phyloP scores from a whole-genome alignment of 1,139 yeast genomes.

The Yamadazyma triangularis region DNA sequence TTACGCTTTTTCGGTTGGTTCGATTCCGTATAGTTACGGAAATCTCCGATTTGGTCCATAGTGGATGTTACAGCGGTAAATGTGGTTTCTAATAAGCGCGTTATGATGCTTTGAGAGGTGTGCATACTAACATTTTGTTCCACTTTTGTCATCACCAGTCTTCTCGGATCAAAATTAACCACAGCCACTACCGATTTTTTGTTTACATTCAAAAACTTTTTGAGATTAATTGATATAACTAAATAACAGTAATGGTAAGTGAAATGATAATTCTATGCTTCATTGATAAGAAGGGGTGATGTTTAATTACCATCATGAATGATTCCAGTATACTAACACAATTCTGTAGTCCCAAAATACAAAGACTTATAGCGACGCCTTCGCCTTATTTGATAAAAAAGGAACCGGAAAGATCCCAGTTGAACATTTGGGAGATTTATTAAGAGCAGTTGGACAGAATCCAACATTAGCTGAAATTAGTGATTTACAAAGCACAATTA shows the following conservation, averaged over 20 bases:
- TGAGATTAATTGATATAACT: too few species aligned
- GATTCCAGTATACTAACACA: slow-evolving; percentile 10
- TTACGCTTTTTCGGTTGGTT: slow-evolving; percentile 1
- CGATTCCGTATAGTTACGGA: background rate
- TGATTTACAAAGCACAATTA: slow-evolving; percentile 55
- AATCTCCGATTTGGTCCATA: too few species aligned
- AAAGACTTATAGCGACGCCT: slow-evolving; percentile 92
- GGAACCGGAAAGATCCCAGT: slow-evolving; percentile 93
- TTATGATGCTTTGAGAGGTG: background rate
- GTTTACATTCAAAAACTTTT: too few species aligned
- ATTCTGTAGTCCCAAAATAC: slow-evolving; percentile 42
- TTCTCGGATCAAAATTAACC: too few species aligned
- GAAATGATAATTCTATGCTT: too few species aligned
- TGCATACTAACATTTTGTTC: background rate
- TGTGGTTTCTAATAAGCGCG: background rate
- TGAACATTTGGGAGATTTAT: slow-evolving; percentile 84
- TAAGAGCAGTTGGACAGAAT: slow-evolving; percentile 97
- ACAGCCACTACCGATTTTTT: too few species aligned
- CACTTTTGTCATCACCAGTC: too few species aligned
- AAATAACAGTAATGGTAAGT: too few species aligned
- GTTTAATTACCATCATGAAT: too few species aligned
- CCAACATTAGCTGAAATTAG: slow-evolving; percentile 90
- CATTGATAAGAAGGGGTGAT: too few species aligned
- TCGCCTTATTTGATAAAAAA: slow-evolving; percentile 93
- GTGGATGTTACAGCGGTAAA: background rate